Percentiles rank a stretch among this genome's conserved stretches.
Evolutionary conservation across 2,329 filamentous ascomycete genomes (phyloP).

Genomic region (Pseudophaeomoniella oleicola): DNA sequence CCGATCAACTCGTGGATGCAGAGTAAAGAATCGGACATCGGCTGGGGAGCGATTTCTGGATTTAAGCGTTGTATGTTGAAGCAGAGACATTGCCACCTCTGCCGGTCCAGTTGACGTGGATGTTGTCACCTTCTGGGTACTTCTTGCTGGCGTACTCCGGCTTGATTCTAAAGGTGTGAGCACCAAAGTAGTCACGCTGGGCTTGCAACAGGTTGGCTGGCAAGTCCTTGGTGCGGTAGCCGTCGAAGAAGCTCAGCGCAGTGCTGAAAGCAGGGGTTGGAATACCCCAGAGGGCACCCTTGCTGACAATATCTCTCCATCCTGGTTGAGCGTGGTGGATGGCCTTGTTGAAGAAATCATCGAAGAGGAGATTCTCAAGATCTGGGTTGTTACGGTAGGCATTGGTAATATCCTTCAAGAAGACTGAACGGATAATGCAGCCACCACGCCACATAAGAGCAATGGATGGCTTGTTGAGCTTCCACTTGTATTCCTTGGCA

Average conservation of each 20-base stretch:
- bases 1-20: too few relatives aligned
- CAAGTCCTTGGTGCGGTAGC: conserved; percentile 92
- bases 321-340: conserved; percentile 91
- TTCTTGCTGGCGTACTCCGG: conserved; percentile 61
- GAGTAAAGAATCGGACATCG: too few relatives aligned
- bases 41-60: too few relatives aligned
- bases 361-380: conserved; percentile 95
- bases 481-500: conserved; percentile 91
- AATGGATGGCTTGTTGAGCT: conserved; percentile 99
- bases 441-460: conserved; percentile 99
- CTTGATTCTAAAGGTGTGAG: conserved; percentile 82
- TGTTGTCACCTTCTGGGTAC: conserved; percentile 74
- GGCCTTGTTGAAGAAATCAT: conserved; percentile 99
- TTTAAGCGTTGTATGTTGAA: conserved; percentile 70
- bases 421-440: conserved; percentile 99
- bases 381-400: conserved; percentile 91
- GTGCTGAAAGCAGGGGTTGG: conserved; percentile 94
- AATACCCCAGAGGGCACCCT: conserved; percentile 86
- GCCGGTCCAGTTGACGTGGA: conserved; percentile 99
- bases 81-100: conserved; percentile 94
- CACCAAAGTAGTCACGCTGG: conserved; percentile 98
- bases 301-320: conserved; percentile 83
- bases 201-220: conserved; percentile 97
- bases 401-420: conserved; percentile 98
- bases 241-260: conserved; percentile 95